These are phyloP conservation scores for Begonia fuchsioides DNA, from an alignment of 306 rosid species.

Conservation along the genomic window DNA sequence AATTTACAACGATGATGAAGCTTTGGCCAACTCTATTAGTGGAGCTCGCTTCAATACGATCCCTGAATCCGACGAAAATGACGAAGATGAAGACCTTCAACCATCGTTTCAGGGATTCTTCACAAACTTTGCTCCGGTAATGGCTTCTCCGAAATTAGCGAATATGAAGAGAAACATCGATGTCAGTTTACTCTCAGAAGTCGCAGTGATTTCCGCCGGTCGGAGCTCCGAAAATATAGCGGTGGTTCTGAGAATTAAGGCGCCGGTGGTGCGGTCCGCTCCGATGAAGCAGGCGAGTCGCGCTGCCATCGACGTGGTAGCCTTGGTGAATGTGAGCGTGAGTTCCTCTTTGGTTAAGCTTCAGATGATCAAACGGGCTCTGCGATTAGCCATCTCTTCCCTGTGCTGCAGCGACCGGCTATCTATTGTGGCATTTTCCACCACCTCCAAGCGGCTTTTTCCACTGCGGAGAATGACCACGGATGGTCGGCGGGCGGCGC, in stretches of 20 bases:
- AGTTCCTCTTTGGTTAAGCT: constrained; percentile 31
- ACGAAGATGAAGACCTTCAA: constrained; percentile 26
- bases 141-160: constrained; percentile 9
- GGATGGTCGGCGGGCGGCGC: constrained; percentile 55
- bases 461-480: constrained; percentile 57
- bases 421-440: constrained; percentile 74
- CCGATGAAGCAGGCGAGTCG: constrained; percentile 14
- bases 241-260: constrained; percentile 46
- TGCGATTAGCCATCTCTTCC: constrained; percentile 52
- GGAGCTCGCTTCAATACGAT: constrained; percentile 69
- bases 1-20: constrained; percentile 82
- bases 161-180: constrained; percentile 18
- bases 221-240: constrained; percentile 52
- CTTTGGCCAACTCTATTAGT: constrained; percentile 54
- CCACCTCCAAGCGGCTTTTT: constrained; percentile 58
- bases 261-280: constrained; percentile 24
- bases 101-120: constrained; percentile 55
- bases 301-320: constrained; percentile 63
- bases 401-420: constrained; percentile 60
- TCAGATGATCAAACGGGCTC: constrained; percentile 49
- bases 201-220: constrained; percentile 60
- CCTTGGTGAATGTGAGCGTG: constrained; percentile 57
- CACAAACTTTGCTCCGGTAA: constrained; percentile 16
- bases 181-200: constrained; percentile 44
- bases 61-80: constrained; percentile 79